Conservation (phyloP, 2,329 filamentous ascomycete species). For the Corniculantispora saksenae region DNA sequence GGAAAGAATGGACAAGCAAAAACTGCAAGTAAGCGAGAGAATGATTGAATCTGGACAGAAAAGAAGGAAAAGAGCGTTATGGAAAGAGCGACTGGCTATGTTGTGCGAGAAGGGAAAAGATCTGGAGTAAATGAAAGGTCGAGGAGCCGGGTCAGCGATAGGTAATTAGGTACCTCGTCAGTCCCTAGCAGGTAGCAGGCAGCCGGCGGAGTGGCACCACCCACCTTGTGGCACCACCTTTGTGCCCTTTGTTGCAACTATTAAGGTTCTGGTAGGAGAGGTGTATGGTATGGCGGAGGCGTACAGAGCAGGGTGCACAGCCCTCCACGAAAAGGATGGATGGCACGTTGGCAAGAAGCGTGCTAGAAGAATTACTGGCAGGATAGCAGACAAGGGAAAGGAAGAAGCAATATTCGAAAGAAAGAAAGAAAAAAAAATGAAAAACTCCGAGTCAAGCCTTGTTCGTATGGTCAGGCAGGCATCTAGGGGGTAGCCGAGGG, state of each 20-base stretch:
- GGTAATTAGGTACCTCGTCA: neutral
- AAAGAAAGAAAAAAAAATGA: neutral
- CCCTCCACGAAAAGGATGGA: neutral
- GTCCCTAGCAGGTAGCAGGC: neutral
- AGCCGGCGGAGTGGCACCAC: constrained; percentile 4
- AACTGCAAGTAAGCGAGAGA: neutral
- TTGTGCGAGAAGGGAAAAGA: constrained; percentile 12
- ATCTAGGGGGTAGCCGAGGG: neutral
- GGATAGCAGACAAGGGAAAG: neutral
- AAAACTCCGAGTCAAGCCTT: neutral
- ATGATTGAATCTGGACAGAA: neutral
- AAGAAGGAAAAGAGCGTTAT: constrained; percentile 6
- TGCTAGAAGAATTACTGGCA: neutral
- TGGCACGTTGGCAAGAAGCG: neutral
- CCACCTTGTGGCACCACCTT: constrained; percentile 14
- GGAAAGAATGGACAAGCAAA: neutral
- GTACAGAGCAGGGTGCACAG: constrained; percentile 1
- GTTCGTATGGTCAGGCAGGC: neutral
- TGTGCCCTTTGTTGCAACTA: neutral
- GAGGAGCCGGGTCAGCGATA: neutral
- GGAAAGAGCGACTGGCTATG: constrained; percentile 11
- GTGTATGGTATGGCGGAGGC: neutral
- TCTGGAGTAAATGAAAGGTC: constrained; percentile 11
- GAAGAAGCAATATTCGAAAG: neutral
- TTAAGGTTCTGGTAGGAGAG: too few species aligned